Percentiles rank a stretch among this genome's conserved stretches.
Conservation (phyloP, 2,329 filamentous ascomycete genomes). For the Cercospora sojina region DNA sequence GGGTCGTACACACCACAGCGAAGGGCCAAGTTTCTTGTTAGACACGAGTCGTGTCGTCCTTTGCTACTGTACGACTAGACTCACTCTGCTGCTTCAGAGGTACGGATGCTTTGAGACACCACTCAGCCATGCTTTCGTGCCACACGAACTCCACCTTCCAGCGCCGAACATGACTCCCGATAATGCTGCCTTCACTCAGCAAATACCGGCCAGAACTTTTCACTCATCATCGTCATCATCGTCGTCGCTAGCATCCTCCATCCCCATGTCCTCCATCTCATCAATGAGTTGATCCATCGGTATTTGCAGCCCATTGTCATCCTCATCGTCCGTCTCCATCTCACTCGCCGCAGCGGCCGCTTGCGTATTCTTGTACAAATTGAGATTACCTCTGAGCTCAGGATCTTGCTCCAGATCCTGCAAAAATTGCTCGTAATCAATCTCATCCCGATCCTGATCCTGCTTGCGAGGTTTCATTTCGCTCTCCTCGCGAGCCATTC, state of each 20-base stretch:
- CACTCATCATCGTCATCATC: slow-evolving; percentile 17
- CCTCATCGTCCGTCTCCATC: slow-evolving; percentile 55
- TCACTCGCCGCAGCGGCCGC: slow-evolving; percentile 62
- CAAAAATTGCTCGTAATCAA: slow-evolving; percentile 96
- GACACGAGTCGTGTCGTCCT: background rate
- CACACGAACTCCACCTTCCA: background rate
- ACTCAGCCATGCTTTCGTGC: background rate
- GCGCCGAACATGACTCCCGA: background rate
- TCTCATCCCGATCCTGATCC: slow-evolving; percentile 83
- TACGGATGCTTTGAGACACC: background rate
- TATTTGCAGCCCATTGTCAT: slow-evolving; percentile 54
- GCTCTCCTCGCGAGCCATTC: slow-evolving; percentile 85
- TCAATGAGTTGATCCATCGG: slow-evolving; percentile 68
- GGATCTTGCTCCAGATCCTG: slow-evolving; percentile 94
- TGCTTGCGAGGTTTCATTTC: slow-evolving; percentile 83
- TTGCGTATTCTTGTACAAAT: slow-evolving; percentile 73
- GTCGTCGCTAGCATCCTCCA: slow-evolving; percentile 53
- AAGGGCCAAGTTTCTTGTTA: background rate
- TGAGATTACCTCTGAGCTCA: slow-evolving; percentile 79
- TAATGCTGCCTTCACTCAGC: background rate
- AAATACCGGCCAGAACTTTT: background rate
- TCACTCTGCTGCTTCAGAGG: background rate
- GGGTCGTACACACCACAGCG: background rate
- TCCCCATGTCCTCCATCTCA: slow-evolving; percentile 85
- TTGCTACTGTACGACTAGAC: background rate